Evolutionary conservation across 2,329 filamentous ascomycete species (phyloP), one percentile per base, ranked within the genome.

Genomic region (Colletotrichum plurivorum): DNA sequence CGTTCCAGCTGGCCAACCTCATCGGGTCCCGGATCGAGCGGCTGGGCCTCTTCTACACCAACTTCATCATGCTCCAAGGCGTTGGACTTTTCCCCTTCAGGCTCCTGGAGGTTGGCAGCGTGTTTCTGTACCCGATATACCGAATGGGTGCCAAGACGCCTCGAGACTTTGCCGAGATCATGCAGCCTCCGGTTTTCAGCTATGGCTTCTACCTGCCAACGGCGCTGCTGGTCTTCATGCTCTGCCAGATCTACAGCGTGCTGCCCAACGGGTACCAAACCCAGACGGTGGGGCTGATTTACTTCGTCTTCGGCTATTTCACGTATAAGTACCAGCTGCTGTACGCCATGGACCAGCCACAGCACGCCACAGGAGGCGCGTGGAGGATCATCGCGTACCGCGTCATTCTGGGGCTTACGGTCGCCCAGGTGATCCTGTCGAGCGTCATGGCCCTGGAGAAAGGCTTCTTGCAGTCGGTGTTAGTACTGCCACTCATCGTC

Each of bases 301-400:
- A 97, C 80, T 97, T 97, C 75, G 78, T 89, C 20, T 88, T 97
- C 15, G 94, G 94, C 20, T 93, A 94, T 78, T 95, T 95, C 77
- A 93, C 94, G 39, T 97, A 97, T 87, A 98, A 98, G 79, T 99
- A 99, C 81, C 97, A 99, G 83, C 85, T 99, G 5, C 86, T 99
- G 5, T 99, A 99, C 79, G 94, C 96, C 39, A 99, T 99, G 96
- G 95, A 98, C 75, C 95, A 98, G 78, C 93, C 94, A 16, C 94
- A 97, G 76, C 94, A 97, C 77, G 94, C 94, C 16, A 98, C 95
- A 0, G 97, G 97, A 20, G 91, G 92, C 70, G 94, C 95, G 5
- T 99, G 96, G 96, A 92, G 93, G 56, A 97, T 99, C 88, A 97
- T 99, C 71, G 97, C 94, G 81, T 94, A 96, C 76, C 93, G 96